These are phyloP conservation scores for Jamesozyma lodderae DNA, from an alignment of 805 yeast species.

Conservation along the genomic window DNA sequence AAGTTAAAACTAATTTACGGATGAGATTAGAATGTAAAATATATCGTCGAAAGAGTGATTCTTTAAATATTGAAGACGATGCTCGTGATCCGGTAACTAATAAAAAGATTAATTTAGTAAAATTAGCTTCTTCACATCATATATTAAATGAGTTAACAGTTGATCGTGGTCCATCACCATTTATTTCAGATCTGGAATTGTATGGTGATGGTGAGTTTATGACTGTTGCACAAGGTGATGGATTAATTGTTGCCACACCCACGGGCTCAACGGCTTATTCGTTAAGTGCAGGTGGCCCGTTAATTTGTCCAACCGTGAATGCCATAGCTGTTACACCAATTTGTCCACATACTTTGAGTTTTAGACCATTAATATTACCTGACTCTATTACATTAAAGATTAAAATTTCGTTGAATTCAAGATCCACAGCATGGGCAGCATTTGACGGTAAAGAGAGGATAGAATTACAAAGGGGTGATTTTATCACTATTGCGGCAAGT, in stretches of 20 bases:
- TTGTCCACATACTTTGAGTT: slow-evolving; percentile 90
- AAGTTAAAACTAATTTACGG: slow-evolving; percentile 69
- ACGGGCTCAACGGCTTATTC: slow-evolving; percentile 97
- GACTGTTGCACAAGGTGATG: slow-evolving; percentile 92
- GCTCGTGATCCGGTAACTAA: slow-evolving; percentile 15
- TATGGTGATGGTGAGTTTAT: slow-evolving; percentile 80
- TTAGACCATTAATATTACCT: slow-evolving; percentile 85
- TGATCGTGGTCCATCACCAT: slow-evolving; percentile 91
- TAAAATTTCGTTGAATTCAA: slow-evolving; percentile 69
- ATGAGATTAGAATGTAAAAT: slow-evolving; percentile 85
- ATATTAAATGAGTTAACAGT: slow-evolving; percentile 84
- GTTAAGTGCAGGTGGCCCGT: slow-evolving; percentile 87
- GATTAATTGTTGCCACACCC: slow-evolving; percentile 85
- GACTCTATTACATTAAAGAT: slow-evolving; percentile 84
- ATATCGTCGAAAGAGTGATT: slow-evolving; percentile 29
- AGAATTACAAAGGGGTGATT: slow-evolving; percentile 75
- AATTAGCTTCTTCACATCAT: slow-evolving; percentile 49
- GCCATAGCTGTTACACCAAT: slow-evolving; percentile 92
- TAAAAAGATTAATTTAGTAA: slow-evolving; percentile 29
- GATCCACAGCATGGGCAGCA: slow-evolving; percentile 94
- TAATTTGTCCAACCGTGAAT: slow-evolving; percentile 89
- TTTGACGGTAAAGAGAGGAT: slow-evolving; percentile 89
- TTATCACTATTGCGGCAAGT: slow-evolving; percentile 74
- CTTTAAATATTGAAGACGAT: neutral
- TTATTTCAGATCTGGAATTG: slow-evolving; percentile 78